Base-by-base conservation (phyloP, 805 yeast genomes). In the Wickerhamiella siamensis region DNA sequence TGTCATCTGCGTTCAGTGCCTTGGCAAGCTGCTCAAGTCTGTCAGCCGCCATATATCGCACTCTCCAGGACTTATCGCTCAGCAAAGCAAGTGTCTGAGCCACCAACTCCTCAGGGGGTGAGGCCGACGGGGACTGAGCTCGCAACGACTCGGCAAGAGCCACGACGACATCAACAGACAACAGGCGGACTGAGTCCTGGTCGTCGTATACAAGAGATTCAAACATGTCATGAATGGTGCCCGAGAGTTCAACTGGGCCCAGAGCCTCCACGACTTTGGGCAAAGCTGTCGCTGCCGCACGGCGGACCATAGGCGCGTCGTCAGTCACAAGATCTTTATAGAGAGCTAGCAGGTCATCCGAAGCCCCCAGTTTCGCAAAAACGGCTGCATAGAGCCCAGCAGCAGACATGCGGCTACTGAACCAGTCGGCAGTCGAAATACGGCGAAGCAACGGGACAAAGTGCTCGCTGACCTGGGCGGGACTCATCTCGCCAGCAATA, bases 21-120 rank as follows among this genome's bases (percentile, higher is more conserved):
- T 63, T 52, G 2, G 93, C 83, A 46, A 91, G 71, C 47, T 69
- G 66, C 51, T 78, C 83, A 56, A 86, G 87, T 53, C 86, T 72
- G 59, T 88, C 96, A n/a, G 96, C 95, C 27, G 94, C 94, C 78
- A 91, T 86, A 63, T 88, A 91, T 56, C 98, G 78, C 43, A 91
- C 97, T 62, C 98, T 77, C 99, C 99, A 91, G 56, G 94, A 80
- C 62, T 83, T 84, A 64, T 91, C 98, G 49, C 70, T 73, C 44
- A 83, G 78, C 50, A 91, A 69, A 49, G 75, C 74, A 49, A 79
- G 69, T 2, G 94, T 71, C 48, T 78, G 55, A 17, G 49, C 51
- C 19, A 57, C 54, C 24, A 66, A 47, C 38, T 49, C 54, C 9
- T 52, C 47, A 34, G 49, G 51, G 20, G 48, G 43, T 8, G 33